Evolutionary conservation across 306 rosid species (phyloP), one percentile per base, ranked within the genome.

Genomic region (Styphnolobium japonicum): DNA sequence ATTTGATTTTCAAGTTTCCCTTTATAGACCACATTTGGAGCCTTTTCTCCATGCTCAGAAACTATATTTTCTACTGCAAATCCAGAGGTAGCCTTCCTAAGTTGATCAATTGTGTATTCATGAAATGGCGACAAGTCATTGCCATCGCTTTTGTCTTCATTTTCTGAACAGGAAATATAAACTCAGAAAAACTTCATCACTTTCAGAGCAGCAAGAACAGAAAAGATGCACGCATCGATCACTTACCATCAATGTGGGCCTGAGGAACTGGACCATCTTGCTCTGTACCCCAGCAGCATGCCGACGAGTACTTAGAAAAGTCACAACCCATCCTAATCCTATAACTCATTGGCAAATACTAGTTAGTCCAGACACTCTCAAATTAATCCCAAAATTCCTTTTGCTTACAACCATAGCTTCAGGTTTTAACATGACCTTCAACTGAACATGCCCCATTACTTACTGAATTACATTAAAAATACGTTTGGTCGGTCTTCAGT

Each of bases 11-110:
- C 98, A 77, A 94, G 91, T 83, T 88, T 92, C 79, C 98, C 98
- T 86, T 87, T 92, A 85, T 86, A 94, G 78, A 94, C 98, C 75
- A 94, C 95, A 78, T 94, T 94, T 31, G 98, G 97, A 82, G 98
- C 98, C 85, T 91, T 94, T 79, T 94, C 98, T 62, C 98, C 98
- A 73, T 94, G 98, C 83, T 94, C 98, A 46, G 98, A 94, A 84
- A 94, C 98, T 67, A 94, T 92, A 84, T 94, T 94, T 81, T 94
- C 97, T 10, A 85, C 73, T 0, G 98, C 86, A 84, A 94, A 94
- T 51, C 97, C 98, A 56, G 97, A 92, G 0, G 98, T 94, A 40
- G 97, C 97, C 57, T 78, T 85, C 90, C 86, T 85, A 70, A 94
- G 93, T 83, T 92, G 95, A 79, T 91, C 97, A 3, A 91, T 23